Evolutionary conservation across 139 green algal species (phyloP).

Genomic region (Deuterostichococcus epilithicus): DNA sequence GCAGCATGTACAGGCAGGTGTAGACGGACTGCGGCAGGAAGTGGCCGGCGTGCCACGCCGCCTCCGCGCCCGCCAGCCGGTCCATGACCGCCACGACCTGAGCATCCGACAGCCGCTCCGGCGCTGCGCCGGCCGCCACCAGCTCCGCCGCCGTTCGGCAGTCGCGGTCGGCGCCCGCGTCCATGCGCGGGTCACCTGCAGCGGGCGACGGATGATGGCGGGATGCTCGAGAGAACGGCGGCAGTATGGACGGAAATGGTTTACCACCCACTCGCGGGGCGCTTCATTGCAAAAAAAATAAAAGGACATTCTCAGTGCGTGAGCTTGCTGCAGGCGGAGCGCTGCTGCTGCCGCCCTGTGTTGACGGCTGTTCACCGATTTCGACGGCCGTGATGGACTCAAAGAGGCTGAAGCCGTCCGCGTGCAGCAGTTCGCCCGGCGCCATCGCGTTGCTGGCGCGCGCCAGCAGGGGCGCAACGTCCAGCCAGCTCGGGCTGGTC

Average conservation of each 20-base stretch:
- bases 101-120: constrained; percentile 24
- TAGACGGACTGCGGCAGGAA: constrained; percentile 79
- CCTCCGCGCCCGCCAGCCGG: constrained; percentile 54
- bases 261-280: no score
- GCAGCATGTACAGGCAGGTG: constrained; percentile 81
- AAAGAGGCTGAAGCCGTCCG: constrained; percentile 77
- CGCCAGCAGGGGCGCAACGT: no score
- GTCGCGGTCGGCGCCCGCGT: constrained; percentile 54
- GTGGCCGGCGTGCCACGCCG: constrained; percentile 66
- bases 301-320: no score
- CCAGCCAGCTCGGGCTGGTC: no score
- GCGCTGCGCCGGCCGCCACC: constrained; percentile 42
- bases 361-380: constrained; percentile 35
- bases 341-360: no score
- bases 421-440: constrained; percentile 70
- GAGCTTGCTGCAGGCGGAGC: no score
- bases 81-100: constrained; percentile 50
- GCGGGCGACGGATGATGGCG: no score
- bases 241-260: no score
- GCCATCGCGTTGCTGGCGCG: not conserved
- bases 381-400: constrained; percentile 90
- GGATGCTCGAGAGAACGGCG: no score
- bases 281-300: no score
- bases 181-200: constrained; percentile 78
- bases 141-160: constrained; percentile 33